phyloP scores from a whole-genome alignment of 495 filamentous ascomycete species.

The Cercophora scortea region DNA sequence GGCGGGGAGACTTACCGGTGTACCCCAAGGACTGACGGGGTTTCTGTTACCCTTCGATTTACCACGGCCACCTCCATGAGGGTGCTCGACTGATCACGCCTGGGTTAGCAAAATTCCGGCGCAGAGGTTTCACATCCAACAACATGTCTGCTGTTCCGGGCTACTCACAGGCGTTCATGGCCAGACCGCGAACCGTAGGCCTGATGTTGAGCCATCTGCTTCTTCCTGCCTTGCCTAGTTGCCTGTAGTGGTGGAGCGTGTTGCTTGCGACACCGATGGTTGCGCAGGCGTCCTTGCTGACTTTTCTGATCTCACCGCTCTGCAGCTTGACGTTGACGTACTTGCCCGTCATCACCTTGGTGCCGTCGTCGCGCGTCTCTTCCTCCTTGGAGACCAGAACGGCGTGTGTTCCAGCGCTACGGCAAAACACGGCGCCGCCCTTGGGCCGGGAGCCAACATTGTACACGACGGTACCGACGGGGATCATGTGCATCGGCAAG shows the following conservation, averaged over 20 bases:
- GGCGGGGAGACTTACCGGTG: conserved; percentile 59
- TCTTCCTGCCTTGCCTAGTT: conserved; percentile 90
- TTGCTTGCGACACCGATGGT: conserved; percentile 93
- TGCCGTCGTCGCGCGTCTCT: conserved; percentile 49
- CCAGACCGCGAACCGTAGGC: conserved; percentile 90
- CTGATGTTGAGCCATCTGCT: conserved; percentile 87
- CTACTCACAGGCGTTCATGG: conserved; percentile 83
- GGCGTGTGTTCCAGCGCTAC: conserved; percentile 86
- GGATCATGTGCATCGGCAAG: conserved; percentile 88
- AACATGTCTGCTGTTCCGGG: not conserved
- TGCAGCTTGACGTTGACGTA: conserved; percentile 77
- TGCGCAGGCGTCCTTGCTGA: conserved; percentile 84
- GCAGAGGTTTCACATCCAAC: not conserved
- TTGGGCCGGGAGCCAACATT: conserved; percentile 71
- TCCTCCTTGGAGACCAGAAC: conserved; percentile 80
- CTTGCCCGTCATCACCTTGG: conserved; percentile 46
- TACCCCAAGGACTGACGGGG: conserved; percentile 93
- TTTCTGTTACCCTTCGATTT: conserved; percentile 97
- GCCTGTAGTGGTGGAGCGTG: conserved; percentile 76
- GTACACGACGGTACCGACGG: conserved; percentile 82
- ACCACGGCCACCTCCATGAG: conserved; percentile 95
- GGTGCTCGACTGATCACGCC: conserved; percentile 61
- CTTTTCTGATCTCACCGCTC: conserved; percentile 82
- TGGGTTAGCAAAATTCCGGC: conserved; percentile 18
- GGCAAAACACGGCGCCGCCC: conserved; percentile 79